Conservation (phyloP, 2,329 filamentous ascomycete species). For the Alternaria burnsii region DNA sequence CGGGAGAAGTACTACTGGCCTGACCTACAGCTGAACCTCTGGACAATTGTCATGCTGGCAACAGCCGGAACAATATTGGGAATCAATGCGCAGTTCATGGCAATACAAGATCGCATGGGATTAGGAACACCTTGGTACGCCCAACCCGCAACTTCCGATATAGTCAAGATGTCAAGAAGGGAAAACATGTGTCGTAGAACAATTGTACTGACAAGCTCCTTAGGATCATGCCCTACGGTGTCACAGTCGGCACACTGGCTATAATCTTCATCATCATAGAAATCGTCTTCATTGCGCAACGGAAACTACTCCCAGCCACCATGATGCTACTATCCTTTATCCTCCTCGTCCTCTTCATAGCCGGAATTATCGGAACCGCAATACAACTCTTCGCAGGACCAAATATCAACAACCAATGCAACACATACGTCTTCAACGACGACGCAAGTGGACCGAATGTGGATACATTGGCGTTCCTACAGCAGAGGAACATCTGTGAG, state of each 20-base stretch:
- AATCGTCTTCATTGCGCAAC: slow-evolving; percentile 64
- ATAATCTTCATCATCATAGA: slow-evolving; percentile 67
- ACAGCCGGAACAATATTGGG: slow-evolving; percentile 66
- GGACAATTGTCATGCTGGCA: slow-evolving; percentile 69
- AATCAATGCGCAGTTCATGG: slow-evolving; percentile 68
- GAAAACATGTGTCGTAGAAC: background rate
- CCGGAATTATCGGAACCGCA: slow-evolving; percentile 69
- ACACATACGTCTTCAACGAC: slow-evolving; percentile 62
- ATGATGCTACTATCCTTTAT: slow-evolving; percentile 69
- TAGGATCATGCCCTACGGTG: slow-evolving; percentile 72
- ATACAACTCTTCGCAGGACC: slow-evolving; percentile 68
- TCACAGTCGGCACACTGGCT: slow-evolving; percentile 65
- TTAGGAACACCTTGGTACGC: slow-evolving; percentile 68
- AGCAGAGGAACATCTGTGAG: slow-evolving; percentile 69
- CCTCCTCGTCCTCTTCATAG: slow-evolving; percentile 68
- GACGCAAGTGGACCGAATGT: slow-evolving; percentile 58
- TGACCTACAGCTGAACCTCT: slow-evolving; percentile 70
- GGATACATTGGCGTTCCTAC: slow-evolving; percentile 68
- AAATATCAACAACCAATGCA: slow-evolving; percentile 67
- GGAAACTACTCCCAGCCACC: slow-evolving; percentile 65
- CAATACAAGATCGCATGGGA: slow-evolving; percentile 63
- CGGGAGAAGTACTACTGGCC: slow-evolving; percentile 69
- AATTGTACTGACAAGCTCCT: background rate
- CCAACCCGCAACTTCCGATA: background rate
- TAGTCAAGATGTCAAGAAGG: background rate